phyloP scores from a whole-genome alignment of 1,139 yeast genomes.

The Debaryomycetaceae sp. region DNA sequence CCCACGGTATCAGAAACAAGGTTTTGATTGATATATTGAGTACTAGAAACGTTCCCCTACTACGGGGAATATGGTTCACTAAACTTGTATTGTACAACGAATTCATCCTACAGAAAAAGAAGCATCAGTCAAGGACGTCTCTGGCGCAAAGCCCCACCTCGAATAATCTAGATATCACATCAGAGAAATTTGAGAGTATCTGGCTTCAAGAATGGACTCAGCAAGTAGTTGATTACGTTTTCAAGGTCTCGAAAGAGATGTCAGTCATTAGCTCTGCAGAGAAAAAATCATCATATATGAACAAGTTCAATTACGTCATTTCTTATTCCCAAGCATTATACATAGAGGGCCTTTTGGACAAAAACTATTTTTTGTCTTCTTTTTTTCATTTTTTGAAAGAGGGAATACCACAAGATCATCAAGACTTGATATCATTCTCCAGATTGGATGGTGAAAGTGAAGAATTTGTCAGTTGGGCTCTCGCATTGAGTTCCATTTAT shows the following conservation, averaged over 20 bases:
- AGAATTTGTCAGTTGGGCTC: slow-evolving; percentile 7
- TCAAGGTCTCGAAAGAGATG: slow-evolving; percentile 46
- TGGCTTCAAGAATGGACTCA: slow-evolving; percentile 91
- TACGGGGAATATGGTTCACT: slow-evolving; percentile 86
- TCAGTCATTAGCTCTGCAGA: slow-evolving; percentile 20
- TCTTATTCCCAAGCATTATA: slow-evolving; percentile 62
- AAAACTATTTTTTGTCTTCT: slow-evolving; percentile 59
- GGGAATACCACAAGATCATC: slow-evolving; percentile 44
- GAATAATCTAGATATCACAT: slow-evolving; percentile 6
- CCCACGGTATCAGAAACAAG: slow-evolving; percentile 83
- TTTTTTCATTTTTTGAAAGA: slow-evolving; percentile 53
- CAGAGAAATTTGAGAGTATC: slow-evolving; percentile 45
- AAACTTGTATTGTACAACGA: slow-evolving; percentile 85
- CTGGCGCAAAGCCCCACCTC: slow-evolving; percentile 7
- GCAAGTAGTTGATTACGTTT: slow-evolving; percentile 61
- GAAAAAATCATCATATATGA: slow-evolving; percentile 45
- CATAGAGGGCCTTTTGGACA: slow-evolving; percentile 64
- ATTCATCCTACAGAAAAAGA: slow-evolving; percentile 62
- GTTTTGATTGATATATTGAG: slow-evolving; percentile 70
- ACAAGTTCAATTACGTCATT: slow-evolving; percentile 55
- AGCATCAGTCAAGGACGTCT: slow-evolving; percentile 21
- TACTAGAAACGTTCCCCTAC: slow-evolving; percentile 61
- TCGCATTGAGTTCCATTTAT: slow-evolving; percentile 25
- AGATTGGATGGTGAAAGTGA: slow-evolving; percentile 10
- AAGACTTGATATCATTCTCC: slow-evolving; percentile 17